A percentile compares a stretch with the other conserved stretches of the same genome.
These are phyloP conservation scores for Secale cereale DNA, from an alignment of 176 grass and related monocot species.

Conservation along the genomic window DNA sequence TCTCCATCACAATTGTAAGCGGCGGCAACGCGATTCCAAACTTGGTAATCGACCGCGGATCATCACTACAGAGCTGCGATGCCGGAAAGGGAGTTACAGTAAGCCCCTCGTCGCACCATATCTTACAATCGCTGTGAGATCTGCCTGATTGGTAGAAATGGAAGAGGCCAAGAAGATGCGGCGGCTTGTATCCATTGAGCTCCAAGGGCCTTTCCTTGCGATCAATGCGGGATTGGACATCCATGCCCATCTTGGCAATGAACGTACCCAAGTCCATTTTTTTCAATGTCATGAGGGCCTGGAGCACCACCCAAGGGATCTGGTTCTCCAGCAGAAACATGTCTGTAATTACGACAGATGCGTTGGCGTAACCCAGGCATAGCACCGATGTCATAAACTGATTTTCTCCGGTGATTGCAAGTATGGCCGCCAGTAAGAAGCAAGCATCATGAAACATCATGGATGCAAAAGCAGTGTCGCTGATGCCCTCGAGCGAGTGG, in stretches of 20 bases:
- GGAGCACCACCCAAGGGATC: not conserved
- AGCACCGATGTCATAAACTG: not conserved
- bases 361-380: not conserved
- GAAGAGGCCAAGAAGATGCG: not conserved
- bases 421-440: not conserved
- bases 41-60: too few species aligned
- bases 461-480: not conserved
- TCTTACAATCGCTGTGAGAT: too few species aligned
- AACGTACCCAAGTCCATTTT: not conserved
- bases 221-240: not conserved
- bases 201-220: not conserved
- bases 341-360: not conserved
- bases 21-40: too few species aligned
- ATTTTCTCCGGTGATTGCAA: not conserved
- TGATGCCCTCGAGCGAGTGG: not conserved
- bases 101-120: too few species aligned
- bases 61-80: too few species aligned
- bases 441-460: constrained; percentile 13
- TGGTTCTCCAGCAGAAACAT: constrained; percentile 6
- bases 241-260: not conserved
- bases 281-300: not conserved
- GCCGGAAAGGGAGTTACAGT: too few species aligned
- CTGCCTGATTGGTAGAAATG: not conserved
- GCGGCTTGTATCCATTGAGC: too few species aligned
- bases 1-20: too few species aligned